Evolutionary conservation across 768 basidiomycete species (phyloP), one percentile per base, ranked within the genome.

Genomic region (Lenzites betulinus): DNA sequence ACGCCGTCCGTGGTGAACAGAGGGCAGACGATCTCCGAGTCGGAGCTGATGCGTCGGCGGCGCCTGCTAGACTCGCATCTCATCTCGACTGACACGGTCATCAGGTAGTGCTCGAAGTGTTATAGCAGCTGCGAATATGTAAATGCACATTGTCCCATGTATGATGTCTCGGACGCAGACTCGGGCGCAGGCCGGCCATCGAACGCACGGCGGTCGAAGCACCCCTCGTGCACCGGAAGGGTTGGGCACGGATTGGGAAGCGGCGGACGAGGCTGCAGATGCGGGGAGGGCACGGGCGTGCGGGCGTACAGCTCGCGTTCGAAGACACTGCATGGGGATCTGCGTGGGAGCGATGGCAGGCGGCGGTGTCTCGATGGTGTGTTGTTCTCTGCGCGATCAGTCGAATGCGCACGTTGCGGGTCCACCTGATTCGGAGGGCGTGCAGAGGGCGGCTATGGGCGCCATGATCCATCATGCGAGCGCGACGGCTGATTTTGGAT

Each of bases 21-120:
- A 15, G 87, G 89, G 18, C 85, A 87, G 63, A 86, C 84, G 42
- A 92, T 91, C 58, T 81, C 83, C n/a, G 90, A 93, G 73, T 81
- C 78, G 20, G 91, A 92, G 73, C 72, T 93, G 71, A 88, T 95
- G 80, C 76, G 87, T 67, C 80, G 93, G 66, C 82, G 90, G 53
- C 83, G 93, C 67, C 71, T 95, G 70, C 77, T 95, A 54, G 89
- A 90, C 65, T 81, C 87, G 52, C 88, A 90, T 69, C 65, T 71
- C 43, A 67, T 71, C 41, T 49, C 60, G 41, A 59, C 58, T 43
- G 67, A 66, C 51, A 25, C 57, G 6, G 28, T 50, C 42, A 15
- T n/a, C 22, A 23, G 30, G 30, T 33, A 33, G 11, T 33, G 11
- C 11, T 33, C 30, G 4, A 5, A 11, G 6, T 5, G 4, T 4